Conservation (phyloP, 192 early-diverging fungal genomes). For the Coemansia brasiliensis region DNA sequence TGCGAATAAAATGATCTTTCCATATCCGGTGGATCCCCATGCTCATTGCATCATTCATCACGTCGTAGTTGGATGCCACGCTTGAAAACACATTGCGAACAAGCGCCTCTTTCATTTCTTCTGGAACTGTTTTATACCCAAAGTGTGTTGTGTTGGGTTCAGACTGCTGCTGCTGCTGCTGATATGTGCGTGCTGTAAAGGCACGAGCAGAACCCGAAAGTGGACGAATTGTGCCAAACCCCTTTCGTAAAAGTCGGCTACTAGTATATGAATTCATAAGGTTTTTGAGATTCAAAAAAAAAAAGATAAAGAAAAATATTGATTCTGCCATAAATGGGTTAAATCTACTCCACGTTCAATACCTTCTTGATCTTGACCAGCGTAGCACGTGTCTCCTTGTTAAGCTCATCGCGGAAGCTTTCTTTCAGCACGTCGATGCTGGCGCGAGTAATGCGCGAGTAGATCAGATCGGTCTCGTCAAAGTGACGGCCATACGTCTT, state of each 20-base stretch:
- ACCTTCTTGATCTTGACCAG: slow-evolving; percentile 78
- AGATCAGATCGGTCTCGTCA: slow-evolving; percentile 76
- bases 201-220: too few relatives aligned
- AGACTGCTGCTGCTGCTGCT: not conserved
- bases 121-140: slow-evolving; percentile 87
- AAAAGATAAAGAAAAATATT: not conserved
- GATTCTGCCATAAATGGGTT: not conserved
- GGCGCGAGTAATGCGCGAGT: slow-evolving; percentile 77
- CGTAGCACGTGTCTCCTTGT: slow-evolving; percentile 84
- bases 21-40: slow-evolving; percentile 91
- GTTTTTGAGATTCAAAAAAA: slow-evolving; percentile 1
- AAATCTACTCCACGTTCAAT: slow-evolving; percentile 45
- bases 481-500: slow-evolving; percentile 95
- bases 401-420: slow-evolving; percentile 88
- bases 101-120: slow-evolving; percentile 82
- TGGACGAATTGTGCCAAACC: too few relatives aligned
- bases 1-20: slow-evolving; percentile 92
- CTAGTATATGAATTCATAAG: too few relatives aligned
- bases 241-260: too few relatives aligned
- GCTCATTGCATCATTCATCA: slow-evolving; percentile 98
- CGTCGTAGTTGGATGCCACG: slow-evolving; percentile 94
- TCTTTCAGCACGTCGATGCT: slow-evolving; percentile 96
- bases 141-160: slow-evolving; percentile 73
- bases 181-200: too few relatives aligned
- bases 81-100: slow-evolving; percentile 90